Conservation (phyloP, 2,329 filamentous ascomycete species). For the Pseudocercospora macadamiae region DNA sequence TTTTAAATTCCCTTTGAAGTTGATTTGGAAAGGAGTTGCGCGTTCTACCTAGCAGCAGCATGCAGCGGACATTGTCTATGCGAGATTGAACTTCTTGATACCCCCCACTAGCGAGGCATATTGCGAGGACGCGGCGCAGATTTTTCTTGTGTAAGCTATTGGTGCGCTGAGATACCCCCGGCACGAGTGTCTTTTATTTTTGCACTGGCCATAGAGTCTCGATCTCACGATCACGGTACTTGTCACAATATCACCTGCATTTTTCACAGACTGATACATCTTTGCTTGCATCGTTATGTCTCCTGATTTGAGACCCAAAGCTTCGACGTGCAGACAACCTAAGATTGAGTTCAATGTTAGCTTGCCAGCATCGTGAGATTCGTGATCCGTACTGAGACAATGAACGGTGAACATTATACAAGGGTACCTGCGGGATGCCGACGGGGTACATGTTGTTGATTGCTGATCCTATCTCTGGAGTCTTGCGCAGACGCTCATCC, state of each 20-base stretch:
- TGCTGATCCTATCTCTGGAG: background rate
- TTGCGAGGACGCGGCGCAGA: constrained; percentile 5
- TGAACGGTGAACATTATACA: background rate
- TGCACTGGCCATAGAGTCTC: constrained; percentile 6
- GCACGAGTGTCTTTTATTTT: constrained; percentile 6
- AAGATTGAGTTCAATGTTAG: background rate
- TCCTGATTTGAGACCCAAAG: too few relatives aligned
- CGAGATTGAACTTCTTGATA: constrained; percentile 6
- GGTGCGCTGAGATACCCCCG: constrained; percentile 10
- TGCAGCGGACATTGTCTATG: background rate
- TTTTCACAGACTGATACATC: background rate
- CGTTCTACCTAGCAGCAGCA: background rate
- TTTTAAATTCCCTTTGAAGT: background rate
- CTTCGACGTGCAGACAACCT: background rate
- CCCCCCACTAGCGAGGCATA: constrained; percentile 7
- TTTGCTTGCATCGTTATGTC: too few relatives aligned
- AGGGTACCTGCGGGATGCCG: background rate
- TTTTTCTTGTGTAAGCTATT: constrained; percentile 7
- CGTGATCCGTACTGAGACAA: background rate
- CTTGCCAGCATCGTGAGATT: background rate
- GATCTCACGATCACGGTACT: constrained; percentile 5
- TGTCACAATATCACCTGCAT: background rate
- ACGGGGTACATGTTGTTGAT: background rate
- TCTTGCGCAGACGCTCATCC: background rate
- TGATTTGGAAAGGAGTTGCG: background rate